These are phyloP conservation scores for Cercospora citrullina DNA, from an alignment of 2,329 filamentous ascomycete species.

Conservation along the genomic window DNA sequence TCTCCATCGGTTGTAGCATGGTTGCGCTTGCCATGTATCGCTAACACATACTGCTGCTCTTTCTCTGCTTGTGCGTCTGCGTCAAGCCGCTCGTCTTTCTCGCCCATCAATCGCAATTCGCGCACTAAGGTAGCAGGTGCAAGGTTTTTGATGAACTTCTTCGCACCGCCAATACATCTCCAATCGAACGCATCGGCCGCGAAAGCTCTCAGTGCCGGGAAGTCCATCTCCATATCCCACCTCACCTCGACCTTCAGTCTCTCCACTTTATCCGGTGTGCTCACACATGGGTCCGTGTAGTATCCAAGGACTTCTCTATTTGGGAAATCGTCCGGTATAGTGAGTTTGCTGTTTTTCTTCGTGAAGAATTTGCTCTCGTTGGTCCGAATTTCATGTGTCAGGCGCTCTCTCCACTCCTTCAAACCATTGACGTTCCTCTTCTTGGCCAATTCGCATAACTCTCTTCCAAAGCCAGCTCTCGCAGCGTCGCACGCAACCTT, in stretches of 20 bases:
- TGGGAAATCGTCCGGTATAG: constrained; percentile 79
- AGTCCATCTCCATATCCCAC: constrained; percentile 66
- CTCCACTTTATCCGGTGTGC: constrained; percentile 58
- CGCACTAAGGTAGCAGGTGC: constrained; percentile 72
- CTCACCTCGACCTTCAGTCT: constrained; percentile 55
- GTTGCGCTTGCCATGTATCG: constrained; percentile 65
- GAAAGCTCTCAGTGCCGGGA: constrained; percentile 69
- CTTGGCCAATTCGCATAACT: constrained; percentile 64
- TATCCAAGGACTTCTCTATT: constrained; percentile 75
- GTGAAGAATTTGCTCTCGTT: constrained; percentile 83
- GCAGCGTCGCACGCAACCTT: constrained; percentile 90
- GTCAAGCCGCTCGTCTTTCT: constrained; percentile 25
- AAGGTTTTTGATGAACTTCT: constrained; percentile 79
- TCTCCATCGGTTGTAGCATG: constrained; percentile 75
- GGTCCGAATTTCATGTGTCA: constrained; percentile 74
- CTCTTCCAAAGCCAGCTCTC: constrained; percentile 77
- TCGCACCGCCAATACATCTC: constrained; percentile 73
- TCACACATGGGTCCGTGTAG: constrained; percentile 86
- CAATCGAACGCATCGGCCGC: constrained; percentile 81
- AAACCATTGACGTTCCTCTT: constrained; percentile 61
- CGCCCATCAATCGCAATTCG: constrained; percentile 49
- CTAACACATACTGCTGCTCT: constrained; percentile 60
- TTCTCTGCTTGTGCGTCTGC: constrained; percentile 46
- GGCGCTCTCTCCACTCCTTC: constrained; percentile 66
- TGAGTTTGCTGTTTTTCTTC: constrained; percentile 69